These are phyloP conservation scores for Collybia sp. DNA, from an alignment of 768 basidiomycete species.

Conservation along the genomic window DNA sequence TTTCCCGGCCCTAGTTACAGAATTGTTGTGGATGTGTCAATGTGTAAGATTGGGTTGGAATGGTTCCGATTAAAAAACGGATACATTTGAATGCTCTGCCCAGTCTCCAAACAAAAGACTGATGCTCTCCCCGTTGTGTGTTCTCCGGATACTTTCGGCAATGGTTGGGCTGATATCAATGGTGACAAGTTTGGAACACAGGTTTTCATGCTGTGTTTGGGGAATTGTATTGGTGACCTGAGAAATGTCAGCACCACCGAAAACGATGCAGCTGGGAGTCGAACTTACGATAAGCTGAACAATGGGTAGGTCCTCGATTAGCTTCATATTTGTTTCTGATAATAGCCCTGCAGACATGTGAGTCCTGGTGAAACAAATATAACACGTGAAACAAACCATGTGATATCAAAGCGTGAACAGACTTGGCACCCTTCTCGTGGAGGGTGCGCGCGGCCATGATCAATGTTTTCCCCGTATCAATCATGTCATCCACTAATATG, in stretches of 20 bases:
- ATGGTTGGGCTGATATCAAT: conserved; percentile 91
- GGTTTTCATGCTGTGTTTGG: conserved; percentile 60
- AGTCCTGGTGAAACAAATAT: conserved; percentile 8
- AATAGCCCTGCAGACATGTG: conserved; percentile 54
- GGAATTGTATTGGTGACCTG: conserved; percentile 96
- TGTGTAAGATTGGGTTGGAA: too few species aligned
- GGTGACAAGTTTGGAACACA: conserved; percentile 74
- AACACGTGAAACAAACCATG: conserved; percentile 60
- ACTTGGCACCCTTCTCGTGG: conserved; percentile 83
- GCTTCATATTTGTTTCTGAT: conserved; percentile 67
- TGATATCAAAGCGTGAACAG: conserved; percentile 84
- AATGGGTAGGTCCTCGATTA: conserved; percentile 69
- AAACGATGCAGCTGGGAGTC: too few species aligned
- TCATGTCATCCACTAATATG: conserved; percentile 98
- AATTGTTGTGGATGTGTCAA: too few species aligned
- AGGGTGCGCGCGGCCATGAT: conserved; percentile 81
- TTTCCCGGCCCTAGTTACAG: too few species aligned
- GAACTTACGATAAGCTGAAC: conserved; percentile 78
- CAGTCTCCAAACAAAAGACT: conserved; percentile 84
- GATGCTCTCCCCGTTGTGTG: conserved; percentile 92
- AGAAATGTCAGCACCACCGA: not conserved
- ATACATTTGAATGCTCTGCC: conserved; percentile 47
- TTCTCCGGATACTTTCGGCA: conserved; percentile 93
- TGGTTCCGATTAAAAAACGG: conserved; percentile 13
- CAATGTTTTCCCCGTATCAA: conserved; percentile 92